Evolutionary conservation across 805 yeast species (phyloP), one percentile per base, ranked within the genome.

Genomic region (Peterozyma toletana): DNA sequence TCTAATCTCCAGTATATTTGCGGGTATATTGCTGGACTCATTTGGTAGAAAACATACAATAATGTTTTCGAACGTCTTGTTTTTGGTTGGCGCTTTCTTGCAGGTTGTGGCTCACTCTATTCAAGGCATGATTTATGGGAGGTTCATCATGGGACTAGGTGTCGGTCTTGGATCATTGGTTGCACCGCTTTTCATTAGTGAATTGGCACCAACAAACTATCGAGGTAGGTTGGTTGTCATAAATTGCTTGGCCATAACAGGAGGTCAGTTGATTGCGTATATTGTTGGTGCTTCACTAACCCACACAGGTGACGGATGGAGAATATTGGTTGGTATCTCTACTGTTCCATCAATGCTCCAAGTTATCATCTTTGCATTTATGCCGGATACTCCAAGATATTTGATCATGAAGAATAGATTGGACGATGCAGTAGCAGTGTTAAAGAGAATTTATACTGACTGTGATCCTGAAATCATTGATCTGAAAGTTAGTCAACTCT

Each of bases 361-460:
- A 56, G 57, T 71, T 46, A 64, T 60, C 11, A 62, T 73, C 37
- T 72, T 75, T 46, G 53, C 63, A 50, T 70, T 69, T 51, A 66
- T 73, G 44, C 79, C 80, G 2, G 81, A 75, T 52, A 75, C 80
- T 14, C 81, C 81, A 31, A 61, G 81, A 47, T 75, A 52, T 54
- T 66, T 75, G 52, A 68, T 75, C 33, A 70, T 70, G 59, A 64
- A 64, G 40, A 70, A 73, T 38, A 60, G 64, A 42, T 43, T 58
- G 37, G 64, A 62, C 1, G 57, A 55, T 35, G 80, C 80, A 11
- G 58, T 52, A 21, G 47, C 51, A 13, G 77, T 73, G 7, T 56
- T 74, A 37, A 53, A 55, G 44, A 57, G 53, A 43, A 67, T 70
- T 11, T 70, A 75, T 54, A 51, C 52, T 27, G 52, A 58, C 38